phyloP scores from a whole-genome alignment of 306 rosid genomes.

The Cucurbita ficifolia region DNA sequence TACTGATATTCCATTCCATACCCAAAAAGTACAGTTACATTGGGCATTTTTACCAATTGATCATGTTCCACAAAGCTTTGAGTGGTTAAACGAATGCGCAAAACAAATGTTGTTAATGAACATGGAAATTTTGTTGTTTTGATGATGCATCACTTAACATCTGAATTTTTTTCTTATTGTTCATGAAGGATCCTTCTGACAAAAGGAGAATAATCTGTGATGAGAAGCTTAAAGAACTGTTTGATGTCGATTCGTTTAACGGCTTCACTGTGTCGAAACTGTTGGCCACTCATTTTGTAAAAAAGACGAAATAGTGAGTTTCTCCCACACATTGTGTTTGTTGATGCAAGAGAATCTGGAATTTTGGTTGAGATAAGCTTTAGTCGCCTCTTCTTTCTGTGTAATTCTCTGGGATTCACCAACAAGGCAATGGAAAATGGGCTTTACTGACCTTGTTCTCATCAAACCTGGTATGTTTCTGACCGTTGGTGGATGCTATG shows the following conservation, averaged over 20 bases:
- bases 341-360: conserved; percentile 3
- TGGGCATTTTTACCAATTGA: not conserved
- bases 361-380: conserved; percentile 7
- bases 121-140: not conserved
- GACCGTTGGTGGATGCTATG: not conserved
- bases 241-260: conserved; percentile 36
- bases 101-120: not conserved
- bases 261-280: conserved; percentile 69
- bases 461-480: not conserved
- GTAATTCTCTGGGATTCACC: conserved; percentile 2
- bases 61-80: not conserved
- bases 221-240: conserved; percentile 66
- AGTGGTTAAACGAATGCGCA: not conserved
- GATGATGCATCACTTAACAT: not conserved
- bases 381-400: not conserved
- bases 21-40: not conserved
- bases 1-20: not conserved
- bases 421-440: conserved; percentile 5
- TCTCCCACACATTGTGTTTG: not conserved
- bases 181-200: conserved; percentile 60
- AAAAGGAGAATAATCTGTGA: conserved; percentile 59
- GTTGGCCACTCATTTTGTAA: conserved; percentile 49
- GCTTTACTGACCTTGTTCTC: not conserved
- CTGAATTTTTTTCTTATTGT: not conserved
- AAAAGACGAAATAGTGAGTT: conserved; percentile 20